A percentile compares a stretch with the other conserved stretches of the same genome.
These are phyloP conservation scores for Clavispora asparagi DNA, from an alignment of 805 yeast genomes.

Conservation along the genomic window DNA sequence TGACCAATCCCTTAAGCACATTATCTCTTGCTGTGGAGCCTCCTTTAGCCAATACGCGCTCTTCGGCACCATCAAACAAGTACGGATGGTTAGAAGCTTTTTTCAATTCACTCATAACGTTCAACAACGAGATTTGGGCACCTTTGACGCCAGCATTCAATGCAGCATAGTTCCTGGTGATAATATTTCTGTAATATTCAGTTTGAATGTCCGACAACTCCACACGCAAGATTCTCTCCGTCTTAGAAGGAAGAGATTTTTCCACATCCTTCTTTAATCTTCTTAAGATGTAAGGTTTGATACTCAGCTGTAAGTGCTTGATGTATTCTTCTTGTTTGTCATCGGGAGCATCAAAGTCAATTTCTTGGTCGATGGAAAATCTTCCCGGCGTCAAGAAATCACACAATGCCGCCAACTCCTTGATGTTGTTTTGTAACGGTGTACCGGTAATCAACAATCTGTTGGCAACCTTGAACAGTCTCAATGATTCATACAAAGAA, in stretches of 20 bases:
- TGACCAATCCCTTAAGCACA: conserved; percentile 81
- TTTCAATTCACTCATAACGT: conserved; percentile 92
- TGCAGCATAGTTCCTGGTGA: conserved; percentile 89
- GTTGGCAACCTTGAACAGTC: conserved; percentile 76
- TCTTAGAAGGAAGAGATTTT: conserved; percentile 90
- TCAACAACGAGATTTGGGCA: conserved; percentile 77
- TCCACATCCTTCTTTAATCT: conserved; percentile 96
- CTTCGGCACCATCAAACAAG: conserved; percentile 89
- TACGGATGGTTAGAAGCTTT: conserved; percentile 98
- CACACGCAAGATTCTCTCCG: conserved; percentile 91
- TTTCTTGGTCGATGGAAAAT: conserved; percentile 85
- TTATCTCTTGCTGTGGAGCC: conserved; percentile 68
- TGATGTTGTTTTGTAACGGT: conserved; percentile 92
- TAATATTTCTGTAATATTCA: conserved; percentile 87
- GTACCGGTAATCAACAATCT: conserved; percentile 94
- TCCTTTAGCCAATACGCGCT: conserved; percentile 63
- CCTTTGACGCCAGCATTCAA: conserved; percentile 73
- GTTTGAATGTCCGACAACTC: conserved; percentile 95
- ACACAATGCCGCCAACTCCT: conserved; percentile 91
- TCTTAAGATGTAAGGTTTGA: conserved; percentile 89
- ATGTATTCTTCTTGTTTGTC: conserved; percentile 85
- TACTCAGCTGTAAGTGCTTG: conserved; percentile 72
- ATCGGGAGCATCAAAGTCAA: conserved; percentile 88
- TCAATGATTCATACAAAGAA: conserved; percentile 83
- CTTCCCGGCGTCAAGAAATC: conserved; percentile 96